A percentile compares a stretch with the other conserved stretches of the same genome.
phyloP scores from a whole-genome alignment of 73 alveolate species.

The Paramecium caudatum region DNA sequence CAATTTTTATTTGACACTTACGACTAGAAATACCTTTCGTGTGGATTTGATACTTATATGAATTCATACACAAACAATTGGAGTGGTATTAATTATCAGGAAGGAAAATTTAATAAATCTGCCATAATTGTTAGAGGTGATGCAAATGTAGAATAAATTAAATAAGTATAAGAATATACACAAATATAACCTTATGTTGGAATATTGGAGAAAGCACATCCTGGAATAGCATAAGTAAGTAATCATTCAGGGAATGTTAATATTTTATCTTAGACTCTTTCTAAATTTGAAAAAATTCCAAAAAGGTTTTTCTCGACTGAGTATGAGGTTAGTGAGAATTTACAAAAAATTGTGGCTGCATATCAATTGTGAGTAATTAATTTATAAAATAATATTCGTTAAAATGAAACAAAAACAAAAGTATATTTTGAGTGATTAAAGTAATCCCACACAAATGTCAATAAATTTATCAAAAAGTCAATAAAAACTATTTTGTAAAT shows the following conservation, averaged over 20 bases:
- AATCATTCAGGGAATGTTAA: neutral
- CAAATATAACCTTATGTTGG: neutral
- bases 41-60: conserved; percentile 46
- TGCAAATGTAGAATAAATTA: neutral
- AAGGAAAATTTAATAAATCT: conserved; percentile 22
- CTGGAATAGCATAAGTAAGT: neutral
- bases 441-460: neutral
- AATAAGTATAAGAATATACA: neutral
- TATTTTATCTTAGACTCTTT: neutral
- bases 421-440: conserved; percentile 7
- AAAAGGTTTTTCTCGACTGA: neutral
- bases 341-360: neutral
- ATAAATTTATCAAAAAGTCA: neutral
- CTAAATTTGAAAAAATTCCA: conserved; percentile 6
- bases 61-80: neutral
- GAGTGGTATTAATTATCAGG: conserved; percentile 1
- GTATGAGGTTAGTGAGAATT: neutral
- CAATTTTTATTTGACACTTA: neutral
- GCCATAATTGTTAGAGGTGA: conserved; percentile 7
- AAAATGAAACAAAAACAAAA: conserved; percentile 10
- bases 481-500: conserved; percentile 32
- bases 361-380: neutral
- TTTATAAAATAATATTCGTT: neutral
- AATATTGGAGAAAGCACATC: neutral
- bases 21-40: neutral